A percentile compares a stretch with the other conserved stretches of the same genome.
Conservation (phyloP, 2,329 filamentous ascomycete species). For the Sarocladium kiliense region DNA sequence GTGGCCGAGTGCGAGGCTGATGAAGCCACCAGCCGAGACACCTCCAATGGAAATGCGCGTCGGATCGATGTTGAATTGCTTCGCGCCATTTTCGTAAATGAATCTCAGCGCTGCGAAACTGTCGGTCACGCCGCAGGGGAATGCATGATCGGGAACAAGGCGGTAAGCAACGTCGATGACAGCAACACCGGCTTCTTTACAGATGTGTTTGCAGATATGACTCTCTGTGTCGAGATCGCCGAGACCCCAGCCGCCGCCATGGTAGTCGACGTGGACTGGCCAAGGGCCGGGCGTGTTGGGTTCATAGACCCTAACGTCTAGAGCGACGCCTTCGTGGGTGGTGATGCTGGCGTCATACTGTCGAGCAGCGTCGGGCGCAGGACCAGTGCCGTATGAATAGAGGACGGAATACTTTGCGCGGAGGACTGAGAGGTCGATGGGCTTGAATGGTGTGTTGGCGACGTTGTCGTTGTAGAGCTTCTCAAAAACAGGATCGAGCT, state of each 20-base stretch:
- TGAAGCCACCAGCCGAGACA: conserved; percentile 36
- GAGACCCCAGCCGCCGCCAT: conserved; percentile 46
- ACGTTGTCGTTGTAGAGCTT: conserved; percentile 41
- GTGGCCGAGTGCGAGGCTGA: conserved; percentile 32
- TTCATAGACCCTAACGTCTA: conserved; percentile 37
- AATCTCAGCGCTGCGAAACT: conserved; percentile 39
- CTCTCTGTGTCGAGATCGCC: conserved; percentile 46
- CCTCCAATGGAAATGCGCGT: conserved; percentile 36
- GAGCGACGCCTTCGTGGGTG: conserved; percentile 22
- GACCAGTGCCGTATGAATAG: conserved; percentile 37
- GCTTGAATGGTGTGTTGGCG: conserved; percentile 31
- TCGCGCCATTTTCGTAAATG: conserved; percentile 26
- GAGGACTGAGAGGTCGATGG: conserved; percentile 32
- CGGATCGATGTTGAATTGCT: conserved; percentile 30
- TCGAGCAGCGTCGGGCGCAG: conserved; percentile 32
- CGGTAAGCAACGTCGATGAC: conserved; percentile 47
- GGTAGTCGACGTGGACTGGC: conserved; percentile 44
- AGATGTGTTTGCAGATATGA: conserved; percentile 40
- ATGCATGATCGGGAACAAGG: conserved; percentile 42
- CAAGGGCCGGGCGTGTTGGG: conserved; percentile 34
- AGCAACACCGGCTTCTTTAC: conserved; percentile 32
- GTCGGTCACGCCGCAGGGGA: conserved; percentile 41
- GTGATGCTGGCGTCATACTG: conserved; percentile 31
- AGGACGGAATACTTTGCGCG: conserved; percentile 36
- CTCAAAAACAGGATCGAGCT: conserved; percentile 39